phyloP scores from a whole-genome alignment of 345 rosid species.

The Isatis tinctoria region DNA sequence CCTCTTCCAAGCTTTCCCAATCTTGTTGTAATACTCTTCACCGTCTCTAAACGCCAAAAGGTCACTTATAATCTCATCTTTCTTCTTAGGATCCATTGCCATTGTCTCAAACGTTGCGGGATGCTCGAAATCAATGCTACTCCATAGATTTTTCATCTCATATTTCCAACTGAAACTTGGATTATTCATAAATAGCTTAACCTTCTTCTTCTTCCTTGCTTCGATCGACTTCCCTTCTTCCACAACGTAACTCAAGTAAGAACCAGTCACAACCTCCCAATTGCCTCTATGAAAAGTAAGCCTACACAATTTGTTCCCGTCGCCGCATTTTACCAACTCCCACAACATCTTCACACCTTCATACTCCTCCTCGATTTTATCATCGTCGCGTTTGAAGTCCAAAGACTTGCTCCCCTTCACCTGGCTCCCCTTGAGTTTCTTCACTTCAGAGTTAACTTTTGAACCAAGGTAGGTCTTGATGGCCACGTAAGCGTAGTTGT shows the following conservation, averaged over 20 bases:
- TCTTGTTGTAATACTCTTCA: constrained; percentile 35
- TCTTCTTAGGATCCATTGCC: constrained; percentile 37
- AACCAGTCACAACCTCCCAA: constrained; percentile 35
- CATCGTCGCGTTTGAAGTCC: constrained; percentile 14
- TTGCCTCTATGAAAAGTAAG: constrained; percentile 43
- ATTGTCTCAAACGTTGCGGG: constrained; percentile 38
- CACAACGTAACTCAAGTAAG: constrained; percentile 41
- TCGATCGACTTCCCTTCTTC: constrained; percentile 41
- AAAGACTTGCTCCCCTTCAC: background rate
- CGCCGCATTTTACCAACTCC: background rate
- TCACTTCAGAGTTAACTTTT: constrained; percentile 20
- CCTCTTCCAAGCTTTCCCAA: constrained; percentile 46
- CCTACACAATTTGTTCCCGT: constrained; percentile 10
- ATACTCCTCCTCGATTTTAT: constrained; percentile 8
- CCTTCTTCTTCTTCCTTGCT: constrained; percentile 40
- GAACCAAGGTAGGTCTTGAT: constrained; percentile 50
- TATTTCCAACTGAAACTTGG: constrained; percentile 13
- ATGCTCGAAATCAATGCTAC: constrained; percentile 31
- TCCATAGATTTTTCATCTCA: constrained; percentile 23
- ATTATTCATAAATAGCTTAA: constrained; percentile 48
- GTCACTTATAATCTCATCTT: constrained; percentile 30
- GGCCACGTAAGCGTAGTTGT: constrained; percentile 41
- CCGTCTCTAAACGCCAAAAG: constrained; percentile 29
- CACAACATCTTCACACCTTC: constrained; percentile 19
- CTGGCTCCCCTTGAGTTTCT: constrained; percentile 11